A percentile compares a stretch with the other conserved stretches of the same genome.
phyloP scores from a whole-genome alignment of 257 asterid species.

The Solanum dulcamara region DNA sequence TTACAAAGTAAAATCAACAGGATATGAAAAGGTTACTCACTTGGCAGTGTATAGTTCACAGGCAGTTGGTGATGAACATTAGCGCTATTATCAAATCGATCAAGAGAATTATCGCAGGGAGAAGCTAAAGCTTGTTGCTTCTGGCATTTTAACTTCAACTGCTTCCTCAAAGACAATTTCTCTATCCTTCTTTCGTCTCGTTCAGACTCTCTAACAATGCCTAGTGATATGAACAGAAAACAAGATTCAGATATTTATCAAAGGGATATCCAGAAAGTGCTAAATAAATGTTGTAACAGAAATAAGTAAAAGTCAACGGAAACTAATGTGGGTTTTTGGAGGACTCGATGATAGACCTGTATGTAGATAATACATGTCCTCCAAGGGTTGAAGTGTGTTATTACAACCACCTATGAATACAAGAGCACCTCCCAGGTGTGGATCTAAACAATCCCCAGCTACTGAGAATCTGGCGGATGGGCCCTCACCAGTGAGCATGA shows the following conservation, averaged over 20 bases:
- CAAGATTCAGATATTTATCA: slow-evolving; percentile 4
- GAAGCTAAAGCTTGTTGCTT: slow-evolving; percentile 34
- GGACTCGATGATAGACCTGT: slow-evolving; percentile 48
- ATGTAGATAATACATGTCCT: slow-evolving; percentile 74
- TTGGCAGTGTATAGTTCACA: slow-evolving; percentile 52
- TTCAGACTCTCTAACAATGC: slow-evolving; percentile 46
- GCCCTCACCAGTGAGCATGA: slow-evolving; percentile 55
- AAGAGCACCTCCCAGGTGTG: slow-evolving; percentile 76
- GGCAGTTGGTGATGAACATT: slow-evolving; percentile 52
- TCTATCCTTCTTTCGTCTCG: slow-evolving; percentile 66
- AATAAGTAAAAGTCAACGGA: not conserved
- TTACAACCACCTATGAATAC: slow-evolving; percentile 91
- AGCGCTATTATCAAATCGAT: slow-evolving; percentile 29
- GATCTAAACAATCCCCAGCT: slow-evolving; percentile 91
- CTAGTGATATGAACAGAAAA: slow-evolving; percentile 22
- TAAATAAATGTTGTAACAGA: not conserved
- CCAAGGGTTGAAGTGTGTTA: slow-evolving; percentile 88
- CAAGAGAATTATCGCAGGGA: slow-evolving; percentile 24
- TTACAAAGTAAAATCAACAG: not conserved
- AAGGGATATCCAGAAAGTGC: not conserved
- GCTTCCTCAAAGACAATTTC: slow-evolving; percentile 82
- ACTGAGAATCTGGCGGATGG: slow-evolving; percentile 92
- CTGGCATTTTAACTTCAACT: slow-evolving; percentile 79
- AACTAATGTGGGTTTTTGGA: not conserved
- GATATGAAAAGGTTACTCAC: slow-evolving; percentile 24